Evolutionary conservation across 2,329 filamentous ascomycete species (phyloP).

Genomic region (Fusarium verrucosum): DNA sequence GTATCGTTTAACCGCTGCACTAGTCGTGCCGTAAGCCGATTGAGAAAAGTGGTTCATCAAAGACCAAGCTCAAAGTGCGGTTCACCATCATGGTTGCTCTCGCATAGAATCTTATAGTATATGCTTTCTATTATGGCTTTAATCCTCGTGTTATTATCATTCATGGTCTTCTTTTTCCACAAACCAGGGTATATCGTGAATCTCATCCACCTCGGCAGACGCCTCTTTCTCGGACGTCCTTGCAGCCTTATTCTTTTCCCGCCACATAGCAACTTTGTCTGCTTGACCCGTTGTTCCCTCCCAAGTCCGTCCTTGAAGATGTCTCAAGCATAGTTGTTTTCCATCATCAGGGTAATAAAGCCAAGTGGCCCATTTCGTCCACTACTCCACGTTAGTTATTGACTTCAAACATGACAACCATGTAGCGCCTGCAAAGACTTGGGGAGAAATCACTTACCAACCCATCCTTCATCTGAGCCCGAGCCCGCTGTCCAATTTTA

Average conservation of each 20-base stretch:
- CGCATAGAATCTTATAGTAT: neutral
- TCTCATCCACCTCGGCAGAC: neutral
- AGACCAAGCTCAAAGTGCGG: neutral
- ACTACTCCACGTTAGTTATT: slow-evolving; percentile 41
- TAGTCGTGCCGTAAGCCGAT: neutral
- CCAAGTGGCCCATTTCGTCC: slow-evolving; percentile 65
- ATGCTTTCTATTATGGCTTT: neutral
- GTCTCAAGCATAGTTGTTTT: slow-evolving; percentile 56
- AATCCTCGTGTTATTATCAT: neutral
- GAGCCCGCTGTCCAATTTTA: slow-evolving; percentile 62
- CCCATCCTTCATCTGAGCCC: slow-evolving; percentile 66
- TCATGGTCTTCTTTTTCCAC: neutral
- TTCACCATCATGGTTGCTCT: neutral
- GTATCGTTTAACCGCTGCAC: neutral
- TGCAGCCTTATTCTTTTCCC: slow-evolving; percentile 13
- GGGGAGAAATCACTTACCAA: slow-evolving; percentile 19
- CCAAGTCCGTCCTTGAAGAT: slow-evolving; percentile 63
- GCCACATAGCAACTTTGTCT: slow-evolving; percentile 32
- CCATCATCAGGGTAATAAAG: slow-evolving; percentile 62
- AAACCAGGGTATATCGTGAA: neutral
- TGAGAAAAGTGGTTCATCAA: neutral
- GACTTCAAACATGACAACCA: rapidly evolving
- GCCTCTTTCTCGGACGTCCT: neutral
- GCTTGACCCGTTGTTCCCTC: slow-evolving; percentile 47
- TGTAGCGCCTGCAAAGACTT: rapidly evolving